phyloP scores from a whole-genome alignment of 164 flowering plant species.

The Umbilicus rupestris region DNA sequence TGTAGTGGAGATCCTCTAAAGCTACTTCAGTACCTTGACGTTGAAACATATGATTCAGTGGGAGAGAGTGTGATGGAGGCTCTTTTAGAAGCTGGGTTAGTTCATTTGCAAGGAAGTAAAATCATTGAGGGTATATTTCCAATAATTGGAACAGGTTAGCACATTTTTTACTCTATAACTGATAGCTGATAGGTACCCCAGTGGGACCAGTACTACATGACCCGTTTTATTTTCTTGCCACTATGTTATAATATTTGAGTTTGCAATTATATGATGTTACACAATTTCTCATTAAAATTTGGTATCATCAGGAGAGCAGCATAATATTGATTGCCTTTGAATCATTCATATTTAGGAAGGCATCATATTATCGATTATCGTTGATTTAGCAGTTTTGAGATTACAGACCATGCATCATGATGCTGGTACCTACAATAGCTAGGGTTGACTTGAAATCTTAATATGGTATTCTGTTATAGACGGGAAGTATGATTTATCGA shows the following conservation, averaged over 20 bases:
- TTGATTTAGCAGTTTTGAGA: background rate
- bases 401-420: background rate
- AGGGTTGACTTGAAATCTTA: background rate
- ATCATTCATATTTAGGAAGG: no score
- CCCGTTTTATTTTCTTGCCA: no score
- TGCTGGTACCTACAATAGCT: background rate
- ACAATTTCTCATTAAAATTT: no score
- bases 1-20: conserved; percentile 67
- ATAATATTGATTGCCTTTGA: no score
- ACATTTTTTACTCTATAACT: background rate
- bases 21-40: conserved; percentile 91
- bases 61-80: conserved; percentile 74
- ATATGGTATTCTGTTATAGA: conserved; percentile 17
- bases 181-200: background rate
- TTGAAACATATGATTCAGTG: conserved; percentile 88
- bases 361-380: no score
- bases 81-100: conserved; percentile 51
- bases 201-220: no score
- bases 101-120: conserved; percentile 38
- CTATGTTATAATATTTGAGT: no score
- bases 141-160: conserved; percentile 43
- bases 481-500: conserved; percentile 19
- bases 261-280: no score
- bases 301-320: no score
- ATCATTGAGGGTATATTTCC: conserved; percentile 39